Conservation (phyloP, 805 yeast species). For the Yueomyces sp. region DNA sequence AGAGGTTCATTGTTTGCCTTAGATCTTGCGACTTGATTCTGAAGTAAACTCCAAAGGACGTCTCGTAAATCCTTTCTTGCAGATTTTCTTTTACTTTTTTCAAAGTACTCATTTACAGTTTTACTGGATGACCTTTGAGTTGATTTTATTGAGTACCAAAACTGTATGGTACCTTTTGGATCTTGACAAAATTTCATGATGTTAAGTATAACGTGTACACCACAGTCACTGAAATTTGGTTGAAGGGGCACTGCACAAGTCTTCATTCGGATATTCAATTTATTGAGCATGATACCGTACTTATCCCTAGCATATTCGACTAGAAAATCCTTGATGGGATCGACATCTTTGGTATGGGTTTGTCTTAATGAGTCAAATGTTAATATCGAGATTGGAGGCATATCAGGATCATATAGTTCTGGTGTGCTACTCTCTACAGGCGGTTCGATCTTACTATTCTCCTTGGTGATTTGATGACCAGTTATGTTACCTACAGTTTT, state of each 20-base stretch:
- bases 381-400: conserved; percentile 27
- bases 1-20: conserved; percentile 8
- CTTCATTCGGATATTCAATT: conserved; percentile 33
- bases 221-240: conserved; percentile 86
- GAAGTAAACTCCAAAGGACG: background rate
- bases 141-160: conserved; percentile 30
- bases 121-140: conserved; percentile 9
- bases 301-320: conserved; percentile 59
- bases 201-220: conserved; percentile 77
- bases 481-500: background rate
- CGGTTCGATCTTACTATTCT: background rate
- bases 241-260: conserved; percentile 65
- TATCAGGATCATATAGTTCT: background rate
- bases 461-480: background rate
- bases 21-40: background rate
- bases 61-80: conserved; percentile 13
- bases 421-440: background rate
- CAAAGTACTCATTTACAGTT: conserved; percentile 16
- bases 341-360: conserved; percentile 35
- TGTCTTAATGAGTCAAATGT: conserved; percentile 69
- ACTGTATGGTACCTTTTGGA: conserved; percentile 32
- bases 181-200: conserved; percentile 42
- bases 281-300: conserved; percentile 33
- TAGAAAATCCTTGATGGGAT: conserved; percentile 45
- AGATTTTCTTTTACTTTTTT: conserved; percentile 11